A percentile compares a stretch with the other conserved stretches of the same genome.
Conservation (phyloP, 805 yeast species). For the Kuraishia cidri region DNA sequence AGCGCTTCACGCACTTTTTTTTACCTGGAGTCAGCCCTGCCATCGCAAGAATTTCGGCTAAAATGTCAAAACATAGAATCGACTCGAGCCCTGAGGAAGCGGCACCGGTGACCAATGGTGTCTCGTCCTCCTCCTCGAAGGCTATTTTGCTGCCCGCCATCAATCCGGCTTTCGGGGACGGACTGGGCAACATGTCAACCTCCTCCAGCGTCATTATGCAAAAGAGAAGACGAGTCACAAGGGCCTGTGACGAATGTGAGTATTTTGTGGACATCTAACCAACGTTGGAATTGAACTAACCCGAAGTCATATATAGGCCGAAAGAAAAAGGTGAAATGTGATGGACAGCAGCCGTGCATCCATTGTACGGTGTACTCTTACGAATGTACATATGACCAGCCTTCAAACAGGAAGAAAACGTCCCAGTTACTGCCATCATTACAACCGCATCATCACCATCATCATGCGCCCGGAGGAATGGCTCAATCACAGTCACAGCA, state of each 20-base stretch:
- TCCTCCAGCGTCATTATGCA: conserved; percentile 9
- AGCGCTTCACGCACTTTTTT: no score
- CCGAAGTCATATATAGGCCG: conserved; percentile 22
- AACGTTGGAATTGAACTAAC: not conserved
- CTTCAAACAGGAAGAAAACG: conserved; percentile 43
- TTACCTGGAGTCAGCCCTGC: no score
- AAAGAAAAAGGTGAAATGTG: conserved; percentile 71
- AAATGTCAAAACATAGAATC: not conserved
- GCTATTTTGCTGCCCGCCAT: not conserved
- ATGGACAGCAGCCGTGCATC: conserved; percentile 70
- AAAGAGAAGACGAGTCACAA: conserved; percentile 56
- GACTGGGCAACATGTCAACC: not conserved
- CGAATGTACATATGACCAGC: conserved; percentile 79
- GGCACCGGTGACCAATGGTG: not conserved
- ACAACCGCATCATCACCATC: conserved; percentile 2
- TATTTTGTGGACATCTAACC: conserved; percentile 9
- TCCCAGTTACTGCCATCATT: conserved; percentile 7
- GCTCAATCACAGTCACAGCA: not conserved
- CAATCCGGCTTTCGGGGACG: not conserved
- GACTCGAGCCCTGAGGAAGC: not conserved
- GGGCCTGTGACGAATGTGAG: conserved; percentile 78
- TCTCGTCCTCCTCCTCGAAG: not conserved
- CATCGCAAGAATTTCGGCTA: no score
- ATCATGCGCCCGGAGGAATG: no score
- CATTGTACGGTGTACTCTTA: conserved; percentile 84